phyloP scores from a whole-genome alignment of 345 rosid genomes.

The Corchorus olitorius region DNA sequence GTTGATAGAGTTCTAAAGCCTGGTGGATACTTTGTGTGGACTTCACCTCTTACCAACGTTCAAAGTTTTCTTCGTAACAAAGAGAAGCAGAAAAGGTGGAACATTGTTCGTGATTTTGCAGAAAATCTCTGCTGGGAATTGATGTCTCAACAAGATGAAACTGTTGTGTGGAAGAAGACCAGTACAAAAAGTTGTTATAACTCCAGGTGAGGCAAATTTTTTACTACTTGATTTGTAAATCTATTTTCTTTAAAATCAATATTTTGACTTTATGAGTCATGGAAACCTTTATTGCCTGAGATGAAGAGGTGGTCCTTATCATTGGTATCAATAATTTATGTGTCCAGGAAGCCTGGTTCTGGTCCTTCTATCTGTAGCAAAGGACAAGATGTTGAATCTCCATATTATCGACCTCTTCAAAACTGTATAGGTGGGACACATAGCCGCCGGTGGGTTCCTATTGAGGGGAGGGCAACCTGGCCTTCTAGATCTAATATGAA shows the following conservation, averaged over 20 bases:
- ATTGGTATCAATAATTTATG: slow-evolving; percentile 17
- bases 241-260: neutral
- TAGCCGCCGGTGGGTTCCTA: slow-evolving; percentile 87
- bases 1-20: slow-evolving; percentile 91
- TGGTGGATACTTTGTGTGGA: slow-evolving; percentile 99
- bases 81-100: slow-evolving; percentile 71
- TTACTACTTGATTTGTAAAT: neutral
- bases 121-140: slow-evolving; percentile 90
- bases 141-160: slow-evolving; percentile 89
- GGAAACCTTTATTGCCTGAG: slow-evolving; percentile 13
- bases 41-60: slow-evolving; percentile 84
- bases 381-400: slow-evolving; percentile 84
- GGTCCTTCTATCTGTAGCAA: slow-evolving; percentile 76
- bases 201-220: slow-evolving; percentile 57
- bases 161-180: slow-evolving; percentile 96
- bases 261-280: neutral
- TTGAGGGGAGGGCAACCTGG: slow-evolving; percentile 77
- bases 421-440: slow-evolving; percentile 82
- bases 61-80: slow-evolving; percentile 55
- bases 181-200: slow-evolving; percentile 67
- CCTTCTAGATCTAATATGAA: slow-evolving; percentile 79
- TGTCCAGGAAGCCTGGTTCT: slow-evolving; percentile 72
- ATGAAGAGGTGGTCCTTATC: slow-evolving; percentile 28
- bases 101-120: slow-evolving; percentile 64
- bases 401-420: slow-evolving; percentile 86